Evolutionary conservation across 2,329 filamentous ascomycete genomes (phyloP).

Genomic region (Zarea fungicola): DNA sequence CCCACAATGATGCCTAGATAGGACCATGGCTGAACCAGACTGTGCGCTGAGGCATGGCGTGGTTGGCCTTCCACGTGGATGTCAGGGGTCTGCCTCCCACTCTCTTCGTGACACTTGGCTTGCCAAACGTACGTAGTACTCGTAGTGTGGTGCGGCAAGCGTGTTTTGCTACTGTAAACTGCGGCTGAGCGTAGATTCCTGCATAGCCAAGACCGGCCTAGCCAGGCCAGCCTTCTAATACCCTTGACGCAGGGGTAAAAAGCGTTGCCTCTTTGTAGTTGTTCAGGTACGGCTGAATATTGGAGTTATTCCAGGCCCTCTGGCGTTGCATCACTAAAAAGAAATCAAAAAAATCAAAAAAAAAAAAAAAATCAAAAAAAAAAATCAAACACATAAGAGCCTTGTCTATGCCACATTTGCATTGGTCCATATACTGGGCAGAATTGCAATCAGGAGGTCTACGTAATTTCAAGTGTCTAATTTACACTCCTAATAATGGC

Average conservation of each 20-base stretch:
- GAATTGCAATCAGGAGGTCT: too few relatives aligned
- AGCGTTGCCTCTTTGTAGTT: background rate
- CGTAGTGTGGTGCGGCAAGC: too few relatives aligned
- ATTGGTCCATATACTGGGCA: too few relatives aligned
- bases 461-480: too few relatives aligned
- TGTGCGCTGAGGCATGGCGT: background rate
- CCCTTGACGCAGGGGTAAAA: constrained; percentile 4
- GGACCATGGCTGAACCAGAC: background rate
- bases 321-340: background rate
- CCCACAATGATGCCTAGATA: background rate
- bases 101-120: too few relatives aligned
- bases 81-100: constrained; percentile 3
- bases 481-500: too few relatives aligned
- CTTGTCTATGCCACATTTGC: too few relatives aligned
- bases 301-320: background rate
- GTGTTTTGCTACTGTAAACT: background rate
- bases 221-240: background rate
- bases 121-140: too few relatives aligned
- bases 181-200: constrained; percentile 7
- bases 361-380: background rate
- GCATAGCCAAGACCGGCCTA: background rate
- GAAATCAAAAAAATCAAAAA: background rate
- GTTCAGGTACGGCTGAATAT: background rate
- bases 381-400: background rate
- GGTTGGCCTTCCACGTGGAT: constrained; percentile 4